Conservation (phyloP, 306 rosid species). For the Begonia peltatifolia region DNA sequence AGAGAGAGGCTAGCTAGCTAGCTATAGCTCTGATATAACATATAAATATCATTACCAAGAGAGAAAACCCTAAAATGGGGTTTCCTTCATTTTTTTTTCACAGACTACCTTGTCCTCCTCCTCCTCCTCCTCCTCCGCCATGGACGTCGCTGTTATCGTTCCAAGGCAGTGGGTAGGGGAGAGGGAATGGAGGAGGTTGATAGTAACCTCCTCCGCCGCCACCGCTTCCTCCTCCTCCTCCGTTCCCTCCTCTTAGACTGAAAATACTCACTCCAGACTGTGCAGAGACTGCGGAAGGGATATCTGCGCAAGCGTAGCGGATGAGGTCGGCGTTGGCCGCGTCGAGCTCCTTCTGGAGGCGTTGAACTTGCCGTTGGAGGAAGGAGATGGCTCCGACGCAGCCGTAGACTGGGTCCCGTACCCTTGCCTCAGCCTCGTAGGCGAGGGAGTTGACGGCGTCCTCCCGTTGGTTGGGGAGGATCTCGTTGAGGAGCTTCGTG, state of each 20-base stretch:
- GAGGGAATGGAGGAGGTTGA: slow-evolving; percentile 26
- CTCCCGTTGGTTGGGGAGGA: slow-evolving; percentile 84
- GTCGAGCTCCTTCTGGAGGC: slow-evolving; percentile 93
- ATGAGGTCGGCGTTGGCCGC: slow-evolving; percentile 71
- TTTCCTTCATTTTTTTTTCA: slow-evolving; percentile 13
- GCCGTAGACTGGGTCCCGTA: slow-evolving; percentile 90
- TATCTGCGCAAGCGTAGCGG: slow-evolving; percentile 59
- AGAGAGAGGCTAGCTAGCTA: slow-evolving; percentile 12
- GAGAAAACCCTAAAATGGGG: slow-evolving; percentile 37
- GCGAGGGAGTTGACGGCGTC: slow-evolving; percentile 95
- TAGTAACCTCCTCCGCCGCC: slow-evolving; percentile 27
- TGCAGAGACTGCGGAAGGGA: slow-evolving; percentile 11
- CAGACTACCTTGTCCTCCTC: slow-evolving; percentile 19
- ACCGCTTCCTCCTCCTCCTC: slow-evolving; percentile 11
- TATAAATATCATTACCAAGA: slow-evolving; percentile 18
- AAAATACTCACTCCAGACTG: slow-evolving; percentile 14
- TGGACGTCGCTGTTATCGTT: slow-evolving; percentile 30
- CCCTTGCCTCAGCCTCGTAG: slow-evolving; percentile 91
- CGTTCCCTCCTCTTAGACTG: slow-evolving; percentile 11
- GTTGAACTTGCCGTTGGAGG: slow-evolving; percentile 81
- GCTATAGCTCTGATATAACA: slow-evolving; percentile 14
- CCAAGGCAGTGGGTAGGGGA: slow-evolving; percentile 63
- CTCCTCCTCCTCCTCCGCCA: slow-evolving; percentile 30
- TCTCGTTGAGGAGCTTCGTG: slow-evolving; percentile 87
- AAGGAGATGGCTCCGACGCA: slow-evolving; percentile 94